These are phyloP conservation scores for Oropetium thomaeum DNA, from an alignment of 176 grass and related monocot genomes.

Conservation along the genomic window DNA sequence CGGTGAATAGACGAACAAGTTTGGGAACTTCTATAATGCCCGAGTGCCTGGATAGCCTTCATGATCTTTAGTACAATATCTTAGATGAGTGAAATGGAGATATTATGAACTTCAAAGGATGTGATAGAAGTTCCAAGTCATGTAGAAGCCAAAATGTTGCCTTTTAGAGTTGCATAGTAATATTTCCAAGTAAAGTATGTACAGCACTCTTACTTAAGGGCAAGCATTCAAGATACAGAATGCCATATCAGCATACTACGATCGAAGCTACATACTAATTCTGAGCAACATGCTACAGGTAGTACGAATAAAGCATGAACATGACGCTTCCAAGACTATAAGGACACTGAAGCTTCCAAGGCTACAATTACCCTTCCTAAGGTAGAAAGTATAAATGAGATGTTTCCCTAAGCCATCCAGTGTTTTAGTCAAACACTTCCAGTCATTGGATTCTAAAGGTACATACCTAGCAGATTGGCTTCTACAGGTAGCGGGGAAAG, in stretches of 20 bases:
- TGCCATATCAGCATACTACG: background rate
- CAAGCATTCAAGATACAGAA: background rate
- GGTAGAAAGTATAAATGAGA: no score
- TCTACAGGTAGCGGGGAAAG: background rate
- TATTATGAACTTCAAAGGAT: background rate
- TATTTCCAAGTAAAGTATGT: background rate
- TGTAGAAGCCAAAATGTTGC: background rate
- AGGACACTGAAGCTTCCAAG: no score
- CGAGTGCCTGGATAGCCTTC: background rate
- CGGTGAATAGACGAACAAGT: background rate
- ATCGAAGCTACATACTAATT: no score
- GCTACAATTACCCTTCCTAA: background rate
- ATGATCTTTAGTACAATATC: background rate
- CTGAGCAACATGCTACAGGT: no score
- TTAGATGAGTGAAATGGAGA: background rate
- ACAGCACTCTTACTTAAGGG: background rate
- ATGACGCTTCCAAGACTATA: conserved; percentile 16
- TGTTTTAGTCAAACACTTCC: no score
- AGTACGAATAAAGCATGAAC: background rate
- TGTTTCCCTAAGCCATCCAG: no score
- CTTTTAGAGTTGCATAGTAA: background rate
- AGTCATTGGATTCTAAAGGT: no score
- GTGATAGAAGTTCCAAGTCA: background rate
- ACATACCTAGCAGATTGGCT: no score
- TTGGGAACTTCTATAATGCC: background rate